Conservation (phyloP, 1,284 basidiomycete species). For the Cerrena zonata region DNA sequence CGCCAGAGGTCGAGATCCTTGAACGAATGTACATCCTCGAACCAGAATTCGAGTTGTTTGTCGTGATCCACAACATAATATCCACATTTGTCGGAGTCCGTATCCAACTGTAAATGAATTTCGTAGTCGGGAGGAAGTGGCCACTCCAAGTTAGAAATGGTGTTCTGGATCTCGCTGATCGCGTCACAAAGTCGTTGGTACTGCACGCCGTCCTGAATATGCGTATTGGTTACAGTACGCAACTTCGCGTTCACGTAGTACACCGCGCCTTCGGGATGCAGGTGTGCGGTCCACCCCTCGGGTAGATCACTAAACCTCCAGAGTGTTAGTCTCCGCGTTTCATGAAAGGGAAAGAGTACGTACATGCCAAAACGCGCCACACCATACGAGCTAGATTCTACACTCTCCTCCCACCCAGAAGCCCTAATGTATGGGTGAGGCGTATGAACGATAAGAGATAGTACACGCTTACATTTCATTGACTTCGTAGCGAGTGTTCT, state of each 20-base stretch:
- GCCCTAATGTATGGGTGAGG: too few species aligned
- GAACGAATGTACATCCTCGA: conserved; percentile 17
- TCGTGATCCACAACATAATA: conserved; percentile 27
- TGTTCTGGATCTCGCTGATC: conserved; percentile 3
- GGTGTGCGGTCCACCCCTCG: conserved; percentile 13
- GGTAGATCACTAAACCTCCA: too few species aligned
- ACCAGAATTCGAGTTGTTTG: conserved; percentile 21
- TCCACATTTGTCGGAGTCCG: conserved; percentile 11
- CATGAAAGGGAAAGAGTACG: too few species aligned
- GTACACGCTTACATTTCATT: too few species aligned
- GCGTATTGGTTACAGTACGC: conserved; percentile 20
- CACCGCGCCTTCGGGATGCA: conserved; percentile 24
- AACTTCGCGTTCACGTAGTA: conserved; percentile 19
- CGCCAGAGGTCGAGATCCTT: too few species aligned
- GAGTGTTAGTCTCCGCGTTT: too few species aligned
- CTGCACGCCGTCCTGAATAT: conserved; percentile 6
- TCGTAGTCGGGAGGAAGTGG: conserved; percentile 17
- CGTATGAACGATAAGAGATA: too few species aligned
- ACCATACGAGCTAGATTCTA: too few species aligned
- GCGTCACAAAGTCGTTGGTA: conserved; percentile 8
- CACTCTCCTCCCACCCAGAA: too few species aligned
- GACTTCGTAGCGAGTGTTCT: too few species aligned
- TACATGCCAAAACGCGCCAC: too few species aligned
- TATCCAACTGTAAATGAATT: conserved; percentile 18
- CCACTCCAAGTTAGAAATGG: not conserved